Evolutionary conservation across 306 rosid genomes (phyloP), one percentile per base, ranked within the genome.

Genomic region (Pyrus bretschneideri): DNA sequence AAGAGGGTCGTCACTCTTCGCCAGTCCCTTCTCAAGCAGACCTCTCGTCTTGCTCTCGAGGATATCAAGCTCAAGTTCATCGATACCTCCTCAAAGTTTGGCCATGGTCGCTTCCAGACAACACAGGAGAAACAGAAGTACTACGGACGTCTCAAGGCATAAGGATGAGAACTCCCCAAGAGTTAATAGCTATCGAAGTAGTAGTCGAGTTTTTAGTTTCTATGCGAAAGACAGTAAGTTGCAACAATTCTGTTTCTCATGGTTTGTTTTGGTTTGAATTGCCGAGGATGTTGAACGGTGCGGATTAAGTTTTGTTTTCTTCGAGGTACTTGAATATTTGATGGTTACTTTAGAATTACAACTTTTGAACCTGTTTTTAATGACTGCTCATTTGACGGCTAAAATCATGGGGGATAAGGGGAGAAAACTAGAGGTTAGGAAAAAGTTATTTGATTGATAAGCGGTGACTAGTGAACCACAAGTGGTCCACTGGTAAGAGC

Each of bases 41-140:
- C 96, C 49, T 88, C 97, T 8, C 92, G 96, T 60, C 75, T 90
- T 62, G 96, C 97, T 1, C 73, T 85, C 0, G 97, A 92, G 85
- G 92, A 88, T n/a, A 92, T 92, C 89, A 87, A 87, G 3, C 92
- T 90, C 76, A 92, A 92, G 92, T 92, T 90, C 83, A 88, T 92
- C 0, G 97, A 92, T 71, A 92, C 97, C 22, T 90, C 97, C 21
- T 92, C 96, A 14, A 92, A 92, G 86, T 90, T 90, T 18, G 96
- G 97, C 0, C 97, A 92, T 62, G 96, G 96, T 11, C 97, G 97
- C 68, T 90, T 92, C 97, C 97, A 92, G 96, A 87, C 97, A 18
- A 87, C 91, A 3, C 88, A 84, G 57, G 97, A 92, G 88, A 92
- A 92, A 76, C 91, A 84, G 63, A 92, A 90, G 88, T 90, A 81